phyloP scores from a whole-genome alignment of 1,139 yeast species.

The Yamadazyma conglobata region DNA sequence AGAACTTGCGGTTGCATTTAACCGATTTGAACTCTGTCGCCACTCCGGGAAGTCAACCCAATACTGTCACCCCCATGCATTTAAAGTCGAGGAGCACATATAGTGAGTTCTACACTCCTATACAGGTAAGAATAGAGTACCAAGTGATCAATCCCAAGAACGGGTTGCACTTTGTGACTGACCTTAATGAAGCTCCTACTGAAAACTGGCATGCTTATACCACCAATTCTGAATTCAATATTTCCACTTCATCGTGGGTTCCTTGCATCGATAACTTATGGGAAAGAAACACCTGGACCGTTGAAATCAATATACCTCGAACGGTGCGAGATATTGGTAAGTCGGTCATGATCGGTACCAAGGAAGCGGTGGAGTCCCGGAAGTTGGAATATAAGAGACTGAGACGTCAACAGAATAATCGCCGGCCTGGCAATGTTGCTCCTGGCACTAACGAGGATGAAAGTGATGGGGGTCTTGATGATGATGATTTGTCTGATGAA shows the following conservation, averaged over 20 bases:
- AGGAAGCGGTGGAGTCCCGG: constrained; percentile 18
- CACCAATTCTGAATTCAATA: constrained; percentile 69
- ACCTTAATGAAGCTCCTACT: constrained; percentile 28
- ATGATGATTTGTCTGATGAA: constrained; percentile 33
- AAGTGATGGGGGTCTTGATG: no score
- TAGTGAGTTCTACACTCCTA: constrained; percentile 59
- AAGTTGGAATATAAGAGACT: constrained; percentile 15
- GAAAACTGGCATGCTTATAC: constrained; percentile 83
- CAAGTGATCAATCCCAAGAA: constrained; percentile 61
- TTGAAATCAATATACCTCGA: constrained; percentile 79
- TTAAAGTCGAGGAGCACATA: constrained; percentile 30
- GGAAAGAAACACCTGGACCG: constrained; percentile 91
- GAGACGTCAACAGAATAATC: constrained; percentile 14
- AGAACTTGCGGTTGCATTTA: constrained; percentile 57
- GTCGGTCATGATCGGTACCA: constrained; percentile 40
- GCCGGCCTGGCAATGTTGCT: constrained; percentile 3
- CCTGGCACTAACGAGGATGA: constrained; percentile 19
- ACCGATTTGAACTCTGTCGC: constrained; percentile 48
- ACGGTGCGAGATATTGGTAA: constrained; percentile 70
- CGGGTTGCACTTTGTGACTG: constrained; percentile 75
- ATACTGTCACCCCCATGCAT: constrained; percentile 37
- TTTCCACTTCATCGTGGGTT: constrained; percentile 91
- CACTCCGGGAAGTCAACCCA: constrained; percentile 42
- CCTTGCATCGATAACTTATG: constrained; percentile 91
- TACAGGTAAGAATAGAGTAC: constrained; percentile 69